Evolutionary conservation across 805 yeast species (phyloP).

Genomic region (Candida chilensis): DNA sequence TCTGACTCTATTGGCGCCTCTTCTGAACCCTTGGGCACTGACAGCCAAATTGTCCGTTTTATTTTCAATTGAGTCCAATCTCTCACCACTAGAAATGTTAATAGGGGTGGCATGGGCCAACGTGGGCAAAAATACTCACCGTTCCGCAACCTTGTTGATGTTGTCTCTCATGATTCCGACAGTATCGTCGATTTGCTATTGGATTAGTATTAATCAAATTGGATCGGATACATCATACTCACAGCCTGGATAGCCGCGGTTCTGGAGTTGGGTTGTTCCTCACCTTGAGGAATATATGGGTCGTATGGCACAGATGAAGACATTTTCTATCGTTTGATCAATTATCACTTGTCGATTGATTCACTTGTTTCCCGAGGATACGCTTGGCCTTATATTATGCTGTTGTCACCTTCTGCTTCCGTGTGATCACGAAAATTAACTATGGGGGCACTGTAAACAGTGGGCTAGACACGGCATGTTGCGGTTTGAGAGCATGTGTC

Average conservation of each 20-base stretch:
- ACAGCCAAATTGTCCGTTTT: constrained; percentile 89
- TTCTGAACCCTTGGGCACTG: constrained; percentile 88
- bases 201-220: constrained; percentile 16
- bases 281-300: constrained; percentile 70
- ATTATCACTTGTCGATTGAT: no score
- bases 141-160: constrained; percentile 89
- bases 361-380: no score
- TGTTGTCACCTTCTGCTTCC: no score
- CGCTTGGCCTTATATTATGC: no score
- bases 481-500: no score
- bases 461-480: no score
- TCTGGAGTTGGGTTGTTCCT: constrained; percentile 43
- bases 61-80: constrained; percentile 84
- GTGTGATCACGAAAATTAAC: no score
- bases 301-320: constrained; percentile 79
- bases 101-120: not conserved
- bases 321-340: no score
- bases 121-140: constrained; percentile 8
- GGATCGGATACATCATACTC: constrained; percentile 24
- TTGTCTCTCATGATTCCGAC: constrained; percentile 97
- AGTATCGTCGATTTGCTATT: constrained; percentile 82
- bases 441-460: no score
- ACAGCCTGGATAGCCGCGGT: constrained; percentile 82
- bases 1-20: constrained; percentile 95
- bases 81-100: constrained; percentile 59